A percentile compares a stretch with the other conserved stretches of the same genome.
Evolutionary conservation across 768 basidiomycete genomes (phyloP).

Genomic region (Epithele typhae): DNA sequence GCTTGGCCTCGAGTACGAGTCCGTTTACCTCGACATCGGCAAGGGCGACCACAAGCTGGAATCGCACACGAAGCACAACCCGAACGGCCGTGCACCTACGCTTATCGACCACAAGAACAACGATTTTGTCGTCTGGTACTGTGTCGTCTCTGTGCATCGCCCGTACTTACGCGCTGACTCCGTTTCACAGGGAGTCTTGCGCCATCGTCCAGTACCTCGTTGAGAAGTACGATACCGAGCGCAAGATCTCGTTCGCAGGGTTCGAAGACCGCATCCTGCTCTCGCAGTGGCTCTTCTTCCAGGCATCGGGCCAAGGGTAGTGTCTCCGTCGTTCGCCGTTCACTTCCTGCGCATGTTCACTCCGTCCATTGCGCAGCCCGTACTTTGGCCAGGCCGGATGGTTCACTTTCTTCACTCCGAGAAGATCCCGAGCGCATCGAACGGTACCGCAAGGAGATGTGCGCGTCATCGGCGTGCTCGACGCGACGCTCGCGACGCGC

Average conservation of each 20-base stretch:
- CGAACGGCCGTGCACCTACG: constrained; percentile 26
- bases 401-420: not conserved
- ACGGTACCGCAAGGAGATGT: constrained; percentile 14
- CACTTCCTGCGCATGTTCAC: no score
- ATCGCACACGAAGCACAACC: constrained; percentile 14
- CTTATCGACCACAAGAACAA: constrained; percentile 4
- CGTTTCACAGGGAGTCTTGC: constrained; percentile 18
- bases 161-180: no score
- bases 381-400: not conserved
- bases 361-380: not conserved
- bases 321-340: not conserved
- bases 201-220: constrained; percentile 36
- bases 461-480: constrained; percentile 13
- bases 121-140: constrained; percentile 4
- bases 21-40: constrained; percentile 9
- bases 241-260: constrained; percentile 17
- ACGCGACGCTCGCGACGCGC: constrained; percentile 8
- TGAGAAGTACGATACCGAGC: constrained; percentile 35
- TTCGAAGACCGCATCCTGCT: not conserved
- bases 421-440: constrained; percentile 14
- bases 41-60: constrained; percentile 45
- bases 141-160: no score
- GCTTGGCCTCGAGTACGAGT: constrained; percentile 3
- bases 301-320: constrained; percentile 12
- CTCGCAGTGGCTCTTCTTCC: constrained; percentile 37